phyloP scores from a whole-genome alignment of 2,329 filamentous ascomycete species.

The Diaporthe eres region DNA sequence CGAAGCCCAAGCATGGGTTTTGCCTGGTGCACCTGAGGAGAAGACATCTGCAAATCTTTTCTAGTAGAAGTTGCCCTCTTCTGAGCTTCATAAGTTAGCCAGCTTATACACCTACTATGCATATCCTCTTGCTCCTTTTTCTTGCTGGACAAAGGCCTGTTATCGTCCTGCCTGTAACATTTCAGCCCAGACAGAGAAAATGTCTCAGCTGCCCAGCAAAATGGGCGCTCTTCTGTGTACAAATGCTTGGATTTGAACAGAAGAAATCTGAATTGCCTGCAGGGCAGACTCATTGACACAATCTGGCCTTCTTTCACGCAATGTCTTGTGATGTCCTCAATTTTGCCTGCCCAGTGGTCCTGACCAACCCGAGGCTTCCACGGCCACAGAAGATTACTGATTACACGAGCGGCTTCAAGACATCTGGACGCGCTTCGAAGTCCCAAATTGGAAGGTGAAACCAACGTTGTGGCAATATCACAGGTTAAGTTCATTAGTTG shows the following conservation, averaged over 20 bases:
- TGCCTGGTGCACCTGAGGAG: too few relatives aligned
- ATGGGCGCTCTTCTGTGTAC: too few relatives aligned
- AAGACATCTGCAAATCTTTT: too few relatives aligned
- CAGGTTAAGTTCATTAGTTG: constrained; percentile 10
- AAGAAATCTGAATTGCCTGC: not conserved
- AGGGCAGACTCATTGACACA: not conserved
- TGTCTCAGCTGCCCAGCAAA: too few relatives aligned
- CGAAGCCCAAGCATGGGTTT: not conserved
- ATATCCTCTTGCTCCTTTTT: too few relatives aligned
- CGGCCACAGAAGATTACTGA: not conserved
- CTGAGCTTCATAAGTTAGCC: too few relatives aligned
- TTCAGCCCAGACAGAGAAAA: too few relatives aligned
- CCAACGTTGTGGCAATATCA: not conserved
- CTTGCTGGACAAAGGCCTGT: too few relatives aligned
- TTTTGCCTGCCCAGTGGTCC: not conserved
- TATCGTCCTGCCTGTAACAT: too few relatives aligned
- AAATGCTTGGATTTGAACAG: too few relatives aligned
- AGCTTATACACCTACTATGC: too few relatives aligned
- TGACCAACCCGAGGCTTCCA: not conserved
- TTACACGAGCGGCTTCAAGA: not conserved
- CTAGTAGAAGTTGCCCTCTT: too few relatives aligned
- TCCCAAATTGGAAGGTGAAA: constrained; percentile 14
- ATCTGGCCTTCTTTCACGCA: not conserved
- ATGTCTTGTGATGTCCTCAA: not conserved
- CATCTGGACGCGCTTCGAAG: not conserved